Base-by-base conservation (phyloP, 1,139 yeast genomes). In the Nakaseomyces kungkrabaensis region DNA sequence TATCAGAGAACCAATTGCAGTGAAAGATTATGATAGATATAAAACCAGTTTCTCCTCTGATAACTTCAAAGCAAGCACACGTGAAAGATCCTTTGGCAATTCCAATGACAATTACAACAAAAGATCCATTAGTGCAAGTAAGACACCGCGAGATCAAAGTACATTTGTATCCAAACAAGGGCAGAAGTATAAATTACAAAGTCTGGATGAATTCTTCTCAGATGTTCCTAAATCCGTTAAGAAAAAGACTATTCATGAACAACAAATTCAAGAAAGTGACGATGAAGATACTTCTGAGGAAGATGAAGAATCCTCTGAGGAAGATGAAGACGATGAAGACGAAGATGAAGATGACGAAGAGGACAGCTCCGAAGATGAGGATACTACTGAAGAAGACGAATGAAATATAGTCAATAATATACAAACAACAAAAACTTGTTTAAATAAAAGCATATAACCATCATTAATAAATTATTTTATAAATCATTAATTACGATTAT, bases 191-290 rank as follows among this genome's bases (percentile, higher is more conserved):
- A 78, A 77, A 56, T 70, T 85, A 47, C 95, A 85, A 66, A 86
- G 88, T 52, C 70, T 89, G 55, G 96, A 89, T 60, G 96, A 89
- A 53, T 88, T 88, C 64, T 84, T 89, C 60, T 86, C 85, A 22
- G 83, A 79, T 47, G 75, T 74, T 6, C 74, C 71, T 1, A 56
- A 57, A 6, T 49, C 43, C 56, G 65, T 51, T 63, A 68, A 47
- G 59, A 41, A 41, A 26, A 25, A 38, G 11, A 38, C 13, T 5
- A 13, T 2, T 17, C 13, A 37, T 8, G 40, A n/a, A 17, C 22
- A 38, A 11, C 31, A 38, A 25, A 38, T 29, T 33, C 55, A 54
- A 11, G 59, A 51, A 37, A 10, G 6, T 13, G 40, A 37, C 10
- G 38, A 49, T 1, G 57, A 51, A 4, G 53, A 51, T 24, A 51